Base-by-base conservation (phyloP, 139 green algal genomes). In the Chlorella sp. region DNA sequence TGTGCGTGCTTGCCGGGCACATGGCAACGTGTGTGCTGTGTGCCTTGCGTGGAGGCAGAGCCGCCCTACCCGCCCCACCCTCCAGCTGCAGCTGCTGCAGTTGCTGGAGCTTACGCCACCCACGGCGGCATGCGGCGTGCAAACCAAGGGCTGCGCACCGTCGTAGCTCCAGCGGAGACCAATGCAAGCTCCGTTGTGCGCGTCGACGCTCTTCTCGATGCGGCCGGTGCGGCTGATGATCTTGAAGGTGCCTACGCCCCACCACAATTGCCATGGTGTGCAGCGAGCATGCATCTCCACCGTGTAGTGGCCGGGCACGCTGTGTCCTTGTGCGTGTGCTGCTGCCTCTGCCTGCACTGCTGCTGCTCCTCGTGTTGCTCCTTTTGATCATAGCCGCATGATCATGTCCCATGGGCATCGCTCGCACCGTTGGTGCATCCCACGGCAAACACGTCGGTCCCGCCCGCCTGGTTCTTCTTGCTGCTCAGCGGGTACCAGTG, bases 101-200 rank as follows among this genome's bases (percentile, higher is more conserved):
- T n/a, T n/a, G n/a, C n/a, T n/a, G n/a, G n/a, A n/a, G n/a, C n/a
- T n/a, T n/a, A n/a, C n/a, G n/a, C n/a, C n/a, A n/a, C n/a, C n/a
- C n/a, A n/a, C n/a, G n/a, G n/a, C n/a, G n/a, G n/a, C n/a, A n/a
- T n/a, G n/a, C n/a, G n/a, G n/a, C n/a, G 49, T 59, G 14, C 20
- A 59, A 59, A 20, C 14, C 49, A 59, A 59, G 20, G 49, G n/a
- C n/a, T n/a, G 31, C 73, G 60, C 60, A 88, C 83, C 87, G 32
- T 95, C 90, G 35, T 81, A 77, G 81, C 84, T 93, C 90, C 90
- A 95, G 0, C 78, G 34, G 34, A 93, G 33, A 1, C 67, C 74
- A 1, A 90, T 90, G 49, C 85, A 83, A 22, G 90, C 89, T 0
- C 90, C 90, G 23, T 65, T 70, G 75, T 95, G 90, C 2, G 89